Conservation (phyloP, 495 filamentous ascomycete genomes). For the Penicillium goetzii region DNA sequence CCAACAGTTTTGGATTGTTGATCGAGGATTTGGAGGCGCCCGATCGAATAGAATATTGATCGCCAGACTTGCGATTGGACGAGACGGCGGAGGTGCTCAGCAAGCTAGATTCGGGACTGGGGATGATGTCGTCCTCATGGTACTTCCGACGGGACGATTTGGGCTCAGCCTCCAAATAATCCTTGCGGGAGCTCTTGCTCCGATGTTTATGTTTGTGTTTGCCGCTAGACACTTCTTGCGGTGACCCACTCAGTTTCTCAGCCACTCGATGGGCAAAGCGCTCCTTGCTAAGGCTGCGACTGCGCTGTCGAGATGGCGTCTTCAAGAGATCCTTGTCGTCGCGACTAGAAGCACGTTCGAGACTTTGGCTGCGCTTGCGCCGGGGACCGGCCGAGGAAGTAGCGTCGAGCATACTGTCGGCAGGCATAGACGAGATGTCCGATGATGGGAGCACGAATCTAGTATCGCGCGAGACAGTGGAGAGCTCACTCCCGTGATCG, state of each 20-base stretch:
- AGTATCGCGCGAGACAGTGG: conserved; percentile 60
- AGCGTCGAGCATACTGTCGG: conserved; percentile 85
- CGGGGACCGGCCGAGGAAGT: conserved; percentile 51
- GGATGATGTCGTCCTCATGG: conserved; percentile 64
- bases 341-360: conserved; percentile 50
- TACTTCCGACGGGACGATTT: conserved; percentile 65
- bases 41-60: conserved; percentile 76
- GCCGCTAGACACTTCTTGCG: conserved; percentile 50
- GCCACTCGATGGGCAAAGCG: conserved; percentile 71
- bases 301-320: conserved; percentile 64
- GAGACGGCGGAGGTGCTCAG: conserved; percentile 72
- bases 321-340: conserved; percentile 62
- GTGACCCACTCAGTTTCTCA: conserved; percentile 62
- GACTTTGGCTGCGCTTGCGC: conserved; percentile 61
- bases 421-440: conserved; percentile 88
- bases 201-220: conserved; percentile 64
- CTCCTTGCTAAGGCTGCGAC: conserved; percentile 75
- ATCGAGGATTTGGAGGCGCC: conserved; percentile 82
- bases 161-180: conserved; percentile 59
- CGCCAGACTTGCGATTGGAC: conserved; percentile 68
- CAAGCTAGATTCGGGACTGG: conserved; percentile 73
- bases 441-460: conserved; percentile 66
- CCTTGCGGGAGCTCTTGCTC: conserved; percentile 51
- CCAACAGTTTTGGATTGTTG: conserved; percentile 93
- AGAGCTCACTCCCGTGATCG: conserved; percentile 62